Percentiles rank a stretch among this genome's conserved stretches.
These are phyloP conservation scores for Gracilaria gracilis DNA, from an alignment of 23 red algal species.

Conservation along the genomic window DNA sequence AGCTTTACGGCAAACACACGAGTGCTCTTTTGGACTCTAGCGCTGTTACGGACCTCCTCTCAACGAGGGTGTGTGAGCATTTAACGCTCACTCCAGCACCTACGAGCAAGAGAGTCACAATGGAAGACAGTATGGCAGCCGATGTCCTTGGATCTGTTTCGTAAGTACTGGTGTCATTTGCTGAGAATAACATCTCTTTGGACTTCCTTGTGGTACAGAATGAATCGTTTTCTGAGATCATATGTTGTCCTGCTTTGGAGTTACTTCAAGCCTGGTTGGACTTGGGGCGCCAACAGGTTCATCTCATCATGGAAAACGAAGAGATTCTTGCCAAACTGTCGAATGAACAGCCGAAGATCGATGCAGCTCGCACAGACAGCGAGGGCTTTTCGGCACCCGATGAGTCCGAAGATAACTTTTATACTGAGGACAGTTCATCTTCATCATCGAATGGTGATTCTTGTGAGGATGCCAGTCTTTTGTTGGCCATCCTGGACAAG, in stretches of 20 bases:
- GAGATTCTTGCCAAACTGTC: neutral
- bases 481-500: neutral
- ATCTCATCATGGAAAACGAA: neutral
- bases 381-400: neutral
- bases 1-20: neutral
- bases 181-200: neutral
- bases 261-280: neutral
- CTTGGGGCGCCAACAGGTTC: neutral
- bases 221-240: constrained; percentile 2
- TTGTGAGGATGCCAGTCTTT: neutral
- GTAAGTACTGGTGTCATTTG: constrained; percentile 6
- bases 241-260: neutral
- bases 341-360: neutral
- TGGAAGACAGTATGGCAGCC: neutral
- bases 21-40: constrained; percentile 22
- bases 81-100: neutral
- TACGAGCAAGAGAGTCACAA: neutral
- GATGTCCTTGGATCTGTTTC: neutral
- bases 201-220: constrained; percentile 28
- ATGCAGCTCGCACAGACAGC: neutral
- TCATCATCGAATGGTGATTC: neutral
- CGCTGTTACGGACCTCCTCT: neutral
- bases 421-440: neutral
- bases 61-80: neutral
- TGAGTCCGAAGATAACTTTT: neutral